Evolutionary conservation across 73 alveolate species (phyloP).

Genomic region (Tetrahymena malaccensis): DNA sequence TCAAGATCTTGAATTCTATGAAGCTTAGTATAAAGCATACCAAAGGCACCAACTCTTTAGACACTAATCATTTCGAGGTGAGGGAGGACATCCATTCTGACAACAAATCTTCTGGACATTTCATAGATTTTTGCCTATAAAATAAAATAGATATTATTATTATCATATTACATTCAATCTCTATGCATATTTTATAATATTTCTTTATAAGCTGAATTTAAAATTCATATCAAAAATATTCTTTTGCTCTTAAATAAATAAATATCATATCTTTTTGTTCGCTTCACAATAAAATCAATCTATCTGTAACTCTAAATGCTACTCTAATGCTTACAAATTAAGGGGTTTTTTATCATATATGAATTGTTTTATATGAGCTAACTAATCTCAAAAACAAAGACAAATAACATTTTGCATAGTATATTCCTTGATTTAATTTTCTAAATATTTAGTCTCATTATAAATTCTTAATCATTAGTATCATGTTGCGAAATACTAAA

Average conservation of each 20-base stretch:
- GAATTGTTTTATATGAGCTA: no score
- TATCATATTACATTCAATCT: neutral
- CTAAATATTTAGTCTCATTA: neutral
- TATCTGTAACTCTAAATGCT: neutral
- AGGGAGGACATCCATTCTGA: slow-evolving; percentile 39
- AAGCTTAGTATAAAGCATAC: slow-evolving; percentile 15
- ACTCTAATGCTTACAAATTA: neutral
- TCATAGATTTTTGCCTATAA: slow-evolving; percentile 27
- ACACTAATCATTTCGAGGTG: slow-evolving; percentile 24
- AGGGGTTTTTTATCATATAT: neutral
- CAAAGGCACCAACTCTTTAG: slow-evolving; percentile 28
- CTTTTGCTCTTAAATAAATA: neutral
- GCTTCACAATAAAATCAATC: neutral
- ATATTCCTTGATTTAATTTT: no score
- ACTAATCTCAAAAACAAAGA: neutral
- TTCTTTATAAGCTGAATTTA: neutral
- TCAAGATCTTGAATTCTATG: slow-evolving; percentile 27
- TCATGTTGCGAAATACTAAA: neutral
- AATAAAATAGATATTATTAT: neutral
- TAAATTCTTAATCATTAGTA: neutral
- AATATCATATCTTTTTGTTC: neutral
- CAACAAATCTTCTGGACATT: slow-evolving; percentile 37
- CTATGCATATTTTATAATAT: neutral
- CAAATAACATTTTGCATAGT: neutral
- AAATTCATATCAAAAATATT: neutral